These are phyloP conservation scores for Penicillium nordicum DNA, from an alignment of 2,329 filamentous ascomycete genomes.

Conservation along the genomic window DNA sequence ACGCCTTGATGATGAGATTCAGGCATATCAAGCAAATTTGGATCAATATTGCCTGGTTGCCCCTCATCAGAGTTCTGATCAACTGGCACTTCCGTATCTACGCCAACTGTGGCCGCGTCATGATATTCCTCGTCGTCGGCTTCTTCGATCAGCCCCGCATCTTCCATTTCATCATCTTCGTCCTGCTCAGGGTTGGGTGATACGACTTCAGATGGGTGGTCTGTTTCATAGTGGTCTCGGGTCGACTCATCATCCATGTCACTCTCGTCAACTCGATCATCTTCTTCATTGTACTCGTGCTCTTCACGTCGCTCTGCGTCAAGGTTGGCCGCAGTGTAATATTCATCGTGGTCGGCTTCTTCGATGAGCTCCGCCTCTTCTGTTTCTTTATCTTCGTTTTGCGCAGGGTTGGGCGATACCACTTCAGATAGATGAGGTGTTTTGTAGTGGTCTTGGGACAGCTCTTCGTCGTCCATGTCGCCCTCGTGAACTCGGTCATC, in stretches of 20 bases:
- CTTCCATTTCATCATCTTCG: background rate
- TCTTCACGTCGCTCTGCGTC: background rate
- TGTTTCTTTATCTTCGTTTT: background rate
- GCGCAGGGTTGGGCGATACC: background rate
- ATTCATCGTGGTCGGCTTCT: background rate
- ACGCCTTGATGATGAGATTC: background rate
- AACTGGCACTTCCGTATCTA: background rate
- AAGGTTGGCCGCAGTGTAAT: background rate
- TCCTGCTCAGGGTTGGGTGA: background rate
- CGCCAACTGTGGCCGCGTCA: background rate
- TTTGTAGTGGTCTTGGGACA: background rate
- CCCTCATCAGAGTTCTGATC: background rate
- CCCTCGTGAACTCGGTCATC: conserved; percentile 13
- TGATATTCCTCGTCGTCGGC: background rate
- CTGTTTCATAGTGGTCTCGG: background rate
- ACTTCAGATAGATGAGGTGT: background rate
- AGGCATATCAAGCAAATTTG: background rate
- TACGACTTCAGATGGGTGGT: background rate
- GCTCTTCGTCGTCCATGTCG: conserved; percentile 20
- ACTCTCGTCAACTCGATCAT: conserved; percentile 14
- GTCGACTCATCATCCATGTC: conserved; percentile 18
- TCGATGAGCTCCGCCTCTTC: background rate
- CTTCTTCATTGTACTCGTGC: background rate
- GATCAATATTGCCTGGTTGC: background rate
- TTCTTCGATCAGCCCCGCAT: background rate